Evolutionary conservation across 2,329 filamentous ascomycete species (phyloP), one percentile per base, ranked within the genome.

Genomic region (Davidsoniella australis): DNA sequence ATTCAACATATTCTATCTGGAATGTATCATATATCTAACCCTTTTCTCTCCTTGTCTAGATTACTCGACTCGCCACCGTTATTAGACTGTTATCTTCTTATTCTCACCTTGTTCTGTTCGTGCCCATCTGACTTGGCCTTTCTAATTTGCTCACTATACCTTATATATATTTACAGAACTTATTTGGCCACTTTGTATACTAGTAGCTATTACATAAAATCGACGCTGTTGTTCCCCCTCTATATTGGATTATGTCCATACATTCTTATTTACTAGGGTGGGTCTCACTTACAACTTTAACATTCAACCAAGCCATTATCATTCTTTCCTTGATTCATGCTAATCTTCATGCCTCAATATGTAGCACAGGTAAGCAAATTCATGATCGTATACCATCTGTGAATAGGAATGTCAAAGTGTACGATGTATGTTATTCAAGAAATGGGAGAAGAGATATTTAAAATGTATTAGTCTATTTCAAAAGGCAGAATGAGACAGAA

Each of bases 51-150:
- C 29, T 41, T 14, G 37, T 40, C 39, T 47, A 61, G 60, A 63
- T 50, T 65, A 65, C 50, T 64, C 62, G 26, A 65, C 63, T 5
- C 59, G 63, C 20, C 63, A 65, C 51, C 57, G 62, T 54, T 65
- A 65, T 54, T 65, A 58, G 17, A 37, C 18, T 40, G 5, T 48
- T 36, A 7, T 24, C 16, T 24, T 14, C 17, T 24, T 36, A 23
- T 23, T 5, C 20, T 23, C 20, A 23, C 20, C 20, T 39, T 24
- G 9, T 20, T 24, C 23, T 29, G 2, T 17, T 45, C 14, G 7
- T 45, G 3, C 12, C 12, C 8, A 33, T 10, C 12, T 10, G 29
- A 9, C 29, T 12, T 33, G n/a, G 12, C 17, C 20, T 45, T 17
- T 17, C 42, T n/a, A 7, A 20, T 10, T 5, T 23, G 4, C 17